These are phyloP conservation scores for Vachellia collinsii DNA, from an alignment of 306 rosid species.

Conservation along the genomic window DNA sequence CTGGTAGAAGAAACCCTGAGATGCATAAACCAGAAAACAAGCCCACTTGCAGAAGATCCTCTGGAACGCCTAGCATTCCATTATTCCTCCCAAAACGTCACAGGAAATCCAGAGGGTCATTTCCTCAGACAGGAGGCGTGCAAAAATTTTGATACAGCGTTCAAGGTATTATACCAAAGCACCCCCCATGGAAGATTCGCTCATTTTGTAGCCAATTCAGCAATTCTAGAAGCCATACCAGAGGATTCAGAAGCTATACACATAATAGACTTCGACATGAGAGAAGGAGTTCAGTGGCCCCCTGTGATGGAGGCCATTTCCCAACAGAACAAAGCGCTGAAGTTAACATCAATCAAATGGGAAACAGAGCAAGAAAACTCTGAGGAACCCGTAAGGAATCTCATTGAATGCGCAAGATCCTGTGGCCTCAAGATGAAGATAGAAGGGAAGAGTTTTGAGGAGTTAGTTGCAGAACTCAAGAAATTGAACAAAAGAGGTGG, in stretches of 20 bases:
- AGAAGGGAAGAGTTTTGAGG: slow-evolving; percentile 44
- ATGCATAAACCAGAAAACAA: slow-evolving; percentile 47
- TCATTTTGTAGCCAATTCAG: slow-evolving; percentile 51
- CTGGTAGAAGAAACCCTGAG: slow-evolving; percentile 41
- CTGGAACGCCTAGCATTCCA: slow-evolving; percentile 54
- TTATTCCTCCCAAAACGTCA: slow-evolving; percentile 26
- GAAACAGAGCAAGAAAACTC: slow-evolving; percentile 39
- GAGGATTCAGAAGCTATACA: slow-evolving; percentile 50
- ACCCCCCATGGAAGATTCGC: slow-evolving; percentile 51
- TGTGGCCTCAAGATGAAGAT: slow-evolving; percentile 44
- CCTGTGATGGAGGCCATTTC: slow-evolving; percentile 48
- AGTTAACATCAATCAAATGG: slow-evolving; percentile 48
- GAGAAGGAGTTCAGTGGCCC: slow-evolving; percentile 55
- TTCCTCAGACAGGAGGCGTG: slow-evolving; percentile 52
- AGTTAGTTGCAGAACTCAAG: slow-evolving; percentile 44
- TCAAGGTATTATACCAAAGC: slow-evolving; percentile 42
- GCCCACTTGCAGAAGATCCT: slow-evolving; percentile 43
- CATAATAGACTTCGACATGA: slow-evolving; percentile 54
- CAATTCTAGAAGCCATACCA: slow-evolving; percentile 53
- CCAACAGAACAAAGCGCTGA: slow-evolving; percentile 34
- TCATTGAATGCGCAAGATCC: slow-evolving; percentile 38
- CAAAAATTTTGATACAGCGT: slow-evolving; percentile 42
- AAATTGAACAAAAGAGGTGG: slow-evolving; percentile 45
- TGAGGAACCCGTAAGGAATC: slow-evolving; percentile 40
- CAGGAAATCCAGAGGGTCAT: slow-evolving; percentile 1